Percentiles rank a stretch among this genome's conserved stretches.
These are phyloP conservation scores for Metschnikowia bowlesiae DNA, from an alignment of 805 yeast genomes.

Conservation along the genomic window DNA sequence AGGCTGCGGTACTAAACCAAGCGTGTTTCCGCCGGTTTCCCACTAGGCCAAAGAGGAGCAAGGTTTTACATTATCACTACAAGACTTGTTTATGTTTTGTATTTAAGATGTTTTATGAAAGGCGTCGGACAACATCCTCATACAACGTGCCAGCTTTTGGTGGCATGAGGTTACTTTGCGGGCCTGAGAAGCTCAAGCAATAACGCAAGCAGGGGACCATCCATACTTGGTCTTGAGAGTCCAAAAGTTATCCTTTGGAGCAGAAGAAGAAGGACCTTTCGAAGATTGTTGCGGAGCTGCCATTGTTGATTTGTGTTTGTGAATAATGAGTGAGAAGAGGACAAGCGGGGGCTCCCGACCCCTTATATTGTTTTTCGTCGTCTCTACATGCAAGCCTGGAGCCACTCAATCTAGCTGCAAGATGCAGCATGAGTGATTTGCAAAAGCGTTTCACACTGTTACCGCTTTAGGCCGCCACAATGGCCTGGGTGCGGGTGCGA, in stretches of 20 bases:
- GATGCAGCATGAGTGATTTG: not conserved
- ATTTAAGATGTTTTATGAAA: not conserved
- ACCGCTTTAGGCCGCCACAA: not conserved
- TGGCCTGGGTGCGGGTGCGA: too few relatives aligned
- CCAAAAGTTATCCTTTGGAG: conserved; percentile 10
- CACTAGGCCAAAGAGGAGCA: too few relatives aligned
- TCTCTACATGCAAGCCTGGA: not conserved
- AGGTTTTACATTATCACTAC: not conserved
- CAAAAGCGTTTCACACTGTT: not conserved
- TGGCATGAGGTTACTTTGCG: too few relatives aligned
- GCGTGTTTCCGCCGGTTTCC: too few relatives aligned
- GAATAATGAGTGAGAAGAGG: not conserved
- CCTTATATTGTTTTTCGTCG: not conserved
- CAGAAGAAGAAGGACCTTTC: not conserved
- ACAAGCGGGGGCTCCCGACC: not conserved
- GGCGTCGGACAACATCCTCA: not conserved
- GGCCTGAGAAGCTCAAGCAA: too few relatives aligned
- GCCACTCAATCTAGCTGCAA: not conserved
- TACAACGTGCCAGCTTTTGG: too few relatives aligned
- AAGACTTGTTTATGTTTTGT: not conserved
- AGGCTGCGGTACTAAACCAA: too few relatives aligned
- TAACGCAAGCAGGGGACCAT: too few relatives aligned
- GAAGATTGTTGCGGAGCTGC: conserved; percentile 9
- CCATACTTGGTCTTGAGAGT: conserved; percentile 1
- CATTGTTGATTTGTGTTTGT: conserved; percentile 3